Evolutionary conservation across 1,284 basidiomycete genomes (phyloP), one percentile per base, ranked within the genome.

Genomic region (Malassezia pachydermatis): DNA sequence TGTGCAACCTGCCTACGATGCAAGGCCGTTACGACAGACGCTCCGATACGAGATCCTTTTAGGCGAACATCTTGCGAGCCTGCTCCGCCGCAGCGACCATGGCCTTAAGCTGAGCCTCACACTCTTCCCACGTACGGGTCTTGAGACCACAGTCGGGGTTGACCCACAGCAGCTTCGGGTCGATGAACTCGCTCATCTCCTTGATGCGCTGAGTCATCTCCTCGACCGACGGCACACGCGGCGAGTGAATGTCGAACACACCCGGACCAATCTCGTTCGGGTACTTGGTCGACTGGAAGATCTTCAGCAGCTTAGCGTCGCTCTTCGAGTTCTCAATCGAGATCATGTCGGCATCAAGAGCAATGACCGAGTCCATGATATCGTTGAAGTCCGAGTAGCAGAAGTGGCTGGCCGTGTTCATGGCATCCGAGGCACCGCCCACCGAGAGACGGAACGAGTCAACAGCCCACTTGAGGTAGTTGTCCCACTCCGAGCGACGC

Each of bases 321-420:
- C 61, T 60, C 65, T 71, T 72, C 54, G 59, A 62, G 54, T 90
- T 89, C 77, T 96, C 92, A 72, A 99, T 95, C 46, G 89, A 95
- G 78, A 99, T 96, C 75, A 96, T 89, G 75, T 99, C 94, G 65
- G 92, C 90, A 72, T 99, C 94, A 57, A 98, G 84, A 64, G 85
- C 83, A 76, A 94, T 84, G 75, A 98, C 95, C 65, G 87, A 90
- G 48, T 86, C 81, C 86, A 95, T 96, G 77, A 96, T 94, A 75
- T 94, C 87, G 77, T 85, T 86, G 73, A 96, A 98, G 75, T 78
- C 76, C 38, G 68, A 71, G 67, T 71, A 71, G 58, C 68, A 71
- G 65, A 69, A 71, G 65, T 71, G 68, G 51, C 62, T 64, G 22
- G 63, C 65, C 20, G 62, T 69, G 60, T 69, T 63, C 59, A 64